These are phyloP conservation scores for Emericellopsis atlantica DNA, from an alignment of 2,329 filamentous ascomycete species.

Conservation along the genomic window DNA sequence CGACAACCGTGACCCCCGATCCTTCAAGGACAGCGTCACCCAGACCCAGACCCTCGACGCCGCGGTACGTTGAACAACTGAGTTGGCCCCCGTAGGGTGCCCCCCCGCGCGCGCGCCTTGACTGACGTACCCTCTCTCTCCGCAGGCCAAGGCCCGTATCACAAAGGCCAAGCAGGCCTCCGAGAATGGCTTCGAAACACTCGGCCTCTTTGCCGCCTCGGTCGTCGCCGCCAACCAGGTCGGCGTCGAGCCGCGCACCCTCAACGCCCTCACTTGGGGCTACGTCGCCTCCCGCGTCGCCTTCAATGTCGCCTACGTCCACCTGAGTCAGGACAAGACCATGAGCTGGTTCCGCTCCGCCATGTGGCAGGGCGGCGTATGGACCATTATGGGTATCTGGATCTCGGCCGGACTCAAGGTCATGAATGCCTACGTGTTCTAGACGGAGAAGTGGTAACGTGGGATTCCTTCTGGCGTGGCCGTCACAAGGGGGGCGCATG, in stretches of 20 bases:
- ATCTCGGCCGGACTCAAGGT: constrained; percentile 22
- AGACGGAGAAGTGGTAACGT: no score
- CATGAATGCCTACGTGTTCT: not conserved
- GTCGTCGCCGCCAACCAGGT: constrained; percentile 33
- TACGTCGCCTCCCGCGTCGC: constrained; percentile 25
- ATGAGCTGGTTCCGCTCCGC: constrained; percentile 22
- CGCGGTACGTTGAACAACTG: constrained; percentile 7
- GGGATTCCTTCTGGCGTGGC: no score
- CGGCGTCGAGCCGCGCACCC: constrained; percentile 17
- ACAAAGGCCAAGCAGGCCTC: constrained; percentile 38
- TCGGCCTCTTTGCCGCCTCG: constrained; percentile 27
- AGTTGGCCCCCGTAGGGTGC: no score
- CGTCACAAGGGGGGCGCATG: no score
- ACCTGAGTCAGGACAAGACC: constrained; percentile 23
- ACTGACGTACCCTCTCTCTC: not conserved
- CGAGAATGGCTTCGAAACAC: constrained; percentile 29
- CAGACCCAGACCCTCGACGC: constrained; percentile 18
- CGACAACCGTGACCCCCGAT: constrained; percentile 25
- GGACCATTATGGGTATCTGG: constrained; percentile 21
- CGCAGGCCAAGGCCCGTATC: constrained; percentile 32
- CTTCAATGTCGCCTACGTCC: constrained; percentile 30
- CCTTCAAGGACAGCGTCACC: constrained; percentile 14
- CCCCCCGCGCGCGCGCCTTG: no score
- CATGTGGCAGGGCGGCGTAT: constrained; percentile 21
- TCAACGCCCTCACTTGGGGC: constrained; percentile 25